Percentiles rank a stretch among this genome's conserved stretches.
phyloP scores from a whole-genome alignment of 2,329 filamentous ascomycete genomes.

The Diaporthe eres region DNA sequence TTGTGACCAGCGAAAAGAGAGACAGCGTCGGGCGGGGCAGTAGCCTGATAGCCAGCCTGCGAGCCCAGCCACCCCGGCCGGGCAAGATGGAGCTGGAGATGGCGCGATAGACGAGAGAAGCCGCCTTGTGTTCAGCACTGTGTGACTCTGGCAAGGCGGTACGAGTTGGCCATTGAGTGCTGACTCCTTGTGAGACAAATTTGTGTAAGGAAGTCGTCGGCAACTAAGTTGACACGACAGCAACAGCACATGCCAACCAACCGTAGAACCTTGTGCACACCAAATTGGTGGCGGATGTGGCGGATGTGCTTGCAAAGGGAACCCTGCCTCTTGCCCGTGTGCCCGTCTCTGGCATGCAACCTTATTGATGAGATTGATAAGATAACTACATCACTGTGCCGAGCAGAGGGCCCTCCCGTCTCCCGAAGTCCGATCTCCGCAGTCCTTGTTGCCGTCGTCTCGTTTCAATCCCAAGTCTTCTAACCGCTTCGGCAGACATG shows the following conservation, averaged over 20 bases:
- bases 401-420: slow-evolving; percentile 11
- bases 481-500: neutral
- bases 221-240: slow-evolving; percentile 25
- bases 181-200: neutral
- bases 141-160: slow-evolving; percentile 13
- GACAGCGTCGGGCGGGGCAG: slow-evolving; percentile 16
- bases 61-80: neutral
- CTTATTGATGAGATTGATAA: slow-evolving; percentile 28
- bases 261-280: neutral
- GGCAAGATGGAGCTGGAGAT: neutral
- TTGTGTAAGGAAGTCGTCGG: neutral
- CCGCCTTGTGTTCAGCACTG: slow-evolving; percentile 19
- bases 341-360: slow-evolving; percentile 9
- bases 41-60: neutral
- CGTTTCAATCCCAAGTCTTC: neutral
- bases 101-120: slow-evolving; percentile 12
- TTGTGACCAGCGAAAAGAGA: neutral
- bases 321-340: slow-evolving; percentile 1
- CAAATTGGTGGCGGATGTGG: slow-evolving; percentile 20
- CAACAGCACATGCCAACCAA: slow-evolving; percentile 12
- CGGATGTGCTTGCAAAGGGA: slow-evolving; percentile 8
- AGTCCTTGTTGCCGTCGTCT: slow-evolving; percentile 22
- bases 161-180: neutral
- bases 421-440: slow-evolving; percentile 17
- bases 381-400: slow-evolving; percentile 23